Percentiles rank a stretch among this genome's conserved stretches.
Evolutionary conservation across 2,329 filamentous ascomycete species (phyloP).

Genomic region (Nigrospora oryzae): DNA sequence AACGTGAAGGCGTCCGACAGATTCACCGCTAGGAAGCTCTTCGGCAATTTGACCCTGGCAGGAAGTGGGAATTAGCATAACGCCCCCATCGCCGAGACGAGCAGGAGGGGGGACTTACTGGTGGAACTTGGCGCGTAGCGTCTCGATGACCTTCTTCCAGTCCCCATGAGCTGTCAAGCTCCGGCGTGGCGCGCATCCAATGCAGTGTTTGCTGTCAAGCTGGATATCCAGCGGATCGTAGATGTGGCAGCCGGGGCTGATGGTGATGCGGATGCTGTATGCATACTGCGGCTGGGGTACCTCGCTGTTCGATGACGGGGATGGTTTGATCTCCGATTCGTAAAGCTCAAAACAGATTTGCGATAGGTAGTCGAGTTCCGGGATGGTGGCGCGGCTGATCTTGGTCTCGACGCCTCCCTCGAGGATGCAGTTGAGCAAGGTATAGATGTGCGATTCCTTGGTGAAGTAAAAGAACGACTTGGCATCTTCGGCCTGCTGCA

Average conservation of each 20-base stretch:
- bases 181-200: constrained; percentile 83
- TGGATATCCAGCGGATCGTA: constrained; percentile 95
- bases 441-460: constrained; percentile 98
- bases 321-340: constrained; percentile 72
- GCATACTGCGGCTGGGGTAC: constrained; percentile 61
- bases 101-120: constrained; percentile 53
- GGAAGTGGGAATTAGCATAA: not conserved
- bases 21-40: constrained; percentile 58
- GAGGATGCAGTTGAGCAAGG: constrained; percentile 91
- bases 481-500: constrained; percentile 81
- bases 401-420: constrained; percentile 96
- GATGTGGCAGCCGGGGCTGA: constrained; percentile 92
- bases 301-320: constrained; percentile 36
- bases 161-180: constrained; percentile 86
- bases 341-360: constrained; percentile 98
- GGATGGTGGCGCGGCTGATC: constrained; percentile 89
- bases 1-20: constrained; percentile 55
- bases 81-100: no score
- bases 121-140: constrained; percentile 87
- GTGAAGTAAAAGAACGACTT: constrained; percentile 99
- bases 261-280: constrained; percentile 93
- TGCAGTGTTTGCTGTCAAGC: constrained; percentile 92
- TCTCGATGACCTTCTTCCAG: constrained; percentile 97
- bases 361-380: constrained; percentile 92
- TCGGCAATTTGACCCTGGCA: constrained; percentile 55